Conservation (phyloP, 257 asterid species). For the Datura wrightii region DNA sequence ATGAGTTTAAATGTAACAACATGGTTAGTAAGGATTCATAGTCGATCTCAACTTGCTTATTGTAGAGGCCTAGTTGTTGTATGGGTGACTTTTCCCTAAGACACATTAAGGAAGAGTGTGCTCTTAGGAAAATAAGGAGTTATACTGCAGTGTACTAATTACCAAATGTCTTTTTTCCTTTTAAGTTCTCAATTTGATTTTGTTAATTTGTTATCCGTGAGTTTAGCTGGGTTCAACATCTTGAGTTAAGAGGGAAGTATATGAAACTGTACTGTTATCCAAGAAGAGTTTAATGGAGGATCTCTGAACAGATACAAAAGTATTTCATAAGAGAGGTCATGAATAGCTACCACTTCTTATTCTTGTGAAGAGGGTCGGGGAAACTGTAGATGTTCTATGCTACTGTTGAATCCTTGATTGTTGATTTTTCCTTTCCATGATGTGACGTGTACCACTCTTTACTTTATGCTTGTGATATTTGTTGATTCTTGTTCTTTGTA, state of each 20-base stretch:
- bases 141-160: not conserved
- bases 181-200: constrained; percentile 5
- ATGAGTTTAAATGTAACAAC: not conserved
- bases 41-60: not conserved
- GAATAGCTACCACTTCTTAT: constrained; percentile 7
- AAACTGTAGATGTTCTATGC: not conserved
- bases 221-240: not conserved
- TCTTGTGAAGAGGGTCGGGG: not conserved
- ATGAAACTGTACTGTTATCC: not conserved
- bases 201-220: not conserved
- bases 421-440: not conserved
- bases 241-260: constrained; percentile 11
- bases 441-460: not conserved
- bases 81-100: not conserved
- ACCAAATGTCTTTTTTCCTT: not conserved
- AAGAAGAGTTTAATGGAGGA: not conserved
- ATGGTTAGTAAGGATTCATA: not conserved
- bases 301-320: constrained; percentile 2
- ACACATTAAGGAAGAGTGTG: not conserved
- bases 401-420: not conserved
- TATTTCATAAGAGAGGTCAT: not conserved
- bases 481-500: not conserved
- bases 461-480: constrained; percentile 8
- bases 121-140: not conserved
- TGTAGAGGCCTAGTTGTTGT: constrained; percentile 4